Conservation (phyloP, 2,329 filamentous ascomycete species). For the Pseudogymnoascus sp. region DNA sequence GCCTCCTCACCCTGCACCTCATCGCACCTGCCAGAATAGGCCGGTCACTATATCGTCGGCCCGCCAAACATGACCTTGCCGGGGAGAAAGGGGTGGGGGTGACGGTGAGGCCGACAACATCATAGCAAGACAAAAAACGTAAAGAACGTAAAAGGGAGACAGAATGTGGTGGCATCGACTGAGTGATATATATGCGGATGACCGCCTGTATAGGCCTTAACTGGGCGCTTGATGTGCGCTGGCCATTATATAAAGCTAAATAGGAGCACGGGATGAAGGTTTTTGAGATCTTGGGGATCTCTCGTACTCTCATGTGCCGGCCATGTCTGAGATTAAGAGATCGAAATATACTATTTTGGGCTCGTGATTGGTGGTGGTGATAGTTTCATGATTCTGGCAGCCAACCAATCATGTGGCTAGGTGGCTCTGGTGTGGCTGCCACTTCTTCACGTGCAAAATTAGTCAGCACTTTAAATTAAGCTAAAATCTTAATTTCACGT, state of each 20-base stretch:
- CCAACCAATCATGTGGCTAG: background rate
- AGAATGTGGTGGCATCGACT: background rate
- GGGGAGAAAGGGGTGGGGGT: background rate
- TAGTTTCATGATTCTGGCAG: background rate
- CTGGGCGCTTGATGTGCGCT: background rate
- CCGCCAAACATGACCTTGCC: background rate
- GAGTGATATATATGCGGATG: background rate
- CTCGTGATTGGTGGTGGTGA: constrained; percentile 1
- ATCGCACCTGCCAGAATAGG: background rate
- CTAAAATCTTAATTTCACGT: background rate
- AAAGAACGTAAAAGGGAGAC: background rate
- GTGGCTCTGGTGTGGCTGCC: background rate
- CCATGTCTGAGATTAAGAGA: background rate
- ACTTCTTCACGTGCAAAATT: background rate
- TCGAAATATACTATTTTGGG: background rate
- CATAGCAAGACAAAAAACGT: background rate
- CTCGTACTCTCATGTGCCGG: background rate
- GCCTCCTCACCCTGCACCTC: background rate
- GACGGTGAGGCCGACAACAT: background rate
- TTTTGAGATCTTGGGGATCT: background rate
- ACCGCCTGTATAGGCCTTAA: background rate
- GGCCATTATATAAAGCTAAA: background rate
- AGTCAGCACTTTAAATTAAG: background rate
- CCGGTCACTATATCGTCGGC: background rate
- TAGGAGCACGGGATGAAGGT: background rate